Conservation (phyloP, 306 rosid genomes). For the Cucurbita ficifolia region DNA sequence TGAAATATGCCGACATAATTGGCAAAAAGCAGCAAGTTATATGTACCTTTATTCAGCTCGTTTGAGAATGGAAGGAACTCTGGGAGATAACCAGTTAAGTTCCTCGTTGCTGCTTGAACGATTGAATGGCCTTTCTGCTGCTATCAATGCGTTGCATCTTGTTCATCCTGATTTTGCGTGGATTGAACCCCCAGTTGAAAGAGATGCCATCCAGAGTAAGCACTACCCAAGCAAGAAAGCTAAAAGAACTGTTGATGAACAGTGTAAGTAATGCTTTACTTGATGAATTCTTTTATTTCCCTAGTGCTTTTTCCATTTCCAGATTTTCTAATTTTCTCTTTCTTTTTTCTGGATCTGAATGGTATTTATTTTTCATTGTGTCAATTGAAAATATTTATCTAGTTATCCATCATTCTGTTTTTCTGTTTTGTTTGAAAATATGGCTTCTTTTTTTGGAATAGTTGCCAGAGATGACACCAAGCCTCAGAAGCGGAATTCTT, state of each 20-base stretch:
- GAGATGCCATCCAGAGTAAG: constrained; percentile 28
- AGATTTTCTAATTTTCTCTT: neutral
- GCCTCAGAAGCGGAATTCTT: constrained; percentile 33
- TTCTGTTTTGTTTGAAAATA: constrained; percentile 8
- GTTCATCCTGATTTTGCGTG: constrained; percentile 77
- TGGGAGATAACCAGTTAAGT: constrained; percentile 38
- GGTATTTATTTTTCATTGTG: neutral
- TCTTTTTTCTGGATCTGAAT: neutral
- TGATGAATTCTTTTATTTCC: constrained; percentile 3
- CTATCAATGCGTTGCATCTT: constrained; percentile 76
- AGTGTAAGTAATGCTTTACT: constrained; percentile 34
- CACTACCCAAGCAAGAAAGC: constrained; percentile 68
- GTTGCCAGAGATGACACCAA: constrained; percentile 29
- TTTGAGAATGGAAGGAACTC: constrained; percentile 47
- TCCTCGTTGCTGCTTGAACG: constrained; percentile 63
- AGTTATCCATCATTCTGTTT: neutral
- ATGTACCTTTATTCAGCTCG: constrained; percentile 69
- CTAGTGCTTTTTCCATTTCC: constrained; percentile 1
- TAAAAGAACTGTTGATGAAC: constrained; percentile 37
- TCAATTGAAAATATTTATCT: neutral
- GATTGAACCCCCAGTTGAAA: constrained; percentile 56
- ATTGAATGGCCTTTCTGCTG: constrained; percentile 68
- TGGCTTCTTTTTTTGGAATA: constrained; percentile 13
- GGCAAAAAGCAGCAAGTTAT: constrained; percentile 82
- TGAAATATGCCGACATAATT: constrained; percentile 78